These are phyloP conservation scores for Mortierella sp. DNA, from an alignment of 371 early-diverging fungal species.

Conservation along the genomic window DNA sequence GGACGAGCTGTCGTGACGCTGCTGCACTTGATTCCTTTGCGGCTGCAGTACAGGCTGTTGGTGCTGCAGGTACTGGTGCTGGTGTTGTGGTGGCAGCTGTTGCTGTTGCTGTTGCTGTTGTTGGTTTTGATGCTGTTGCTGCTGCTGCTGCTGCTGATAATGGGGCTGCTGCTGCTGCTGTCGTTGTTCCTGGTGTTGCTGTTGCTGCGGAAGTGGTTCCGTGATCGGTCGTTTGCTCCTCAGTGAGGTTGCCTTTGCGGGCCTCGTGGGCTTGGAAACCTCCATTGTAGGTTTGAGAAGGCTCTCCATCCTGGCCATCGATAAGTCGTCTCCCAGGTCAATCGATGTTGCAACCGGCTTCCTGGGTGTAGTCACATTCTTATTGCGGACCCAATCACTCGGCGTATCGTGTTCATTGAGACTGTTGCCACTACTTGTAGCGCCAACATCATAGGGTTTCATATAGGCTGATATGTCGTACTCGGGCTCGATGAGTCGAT, in stretches of 20 bases:
- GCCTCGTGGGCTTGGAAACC: not conserved
- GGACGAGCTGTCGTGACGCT: conserved; percentile 26
- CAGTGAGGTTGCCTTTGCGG: not conserved
- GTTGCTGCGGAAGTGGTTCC: conserved; percentile 5
- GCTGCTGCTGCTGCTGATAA: conserved; percentile 12
- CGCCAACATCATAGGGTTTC: conserved; percentile 11
- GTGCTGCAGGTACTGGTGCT: conserved; percentile 1
- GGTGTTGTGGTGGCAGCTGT: conserved; percentile 3
- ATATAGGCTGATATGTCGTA: conserved; percentile 5
- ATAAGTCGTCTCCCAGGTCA: not conserved
- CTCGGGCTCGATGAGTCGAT: conserved; percentile 8
- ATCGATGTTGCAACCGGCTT: not conserved
- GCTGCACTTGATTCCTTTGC: conserved; percentile 10
- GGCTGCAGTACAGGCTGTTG: conserved; percentile 7
- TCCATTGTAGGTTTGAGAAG: conserved; percentile 23
- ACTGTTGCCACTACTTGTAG: not conserved
- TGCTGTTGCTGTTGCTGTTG: conserved; percentile 12
- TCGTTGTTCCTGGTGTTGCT: conserved; percentile 11
- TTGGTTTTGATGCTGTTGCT: not conserved
- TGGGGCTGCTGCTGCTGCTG: conserved; percentile 8
- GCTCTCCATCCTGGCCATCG: conserved; percentile 17
- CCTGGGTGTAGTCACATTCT: not conserved
- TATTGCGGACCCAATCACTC: not conserved
- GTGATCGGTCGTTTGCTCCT: conserved; percentile 6
- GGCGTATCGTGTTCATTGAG: not conserved